Conservation (phyloP, 768 basidiomycete species). For the Inosperma sp. region DNA sequence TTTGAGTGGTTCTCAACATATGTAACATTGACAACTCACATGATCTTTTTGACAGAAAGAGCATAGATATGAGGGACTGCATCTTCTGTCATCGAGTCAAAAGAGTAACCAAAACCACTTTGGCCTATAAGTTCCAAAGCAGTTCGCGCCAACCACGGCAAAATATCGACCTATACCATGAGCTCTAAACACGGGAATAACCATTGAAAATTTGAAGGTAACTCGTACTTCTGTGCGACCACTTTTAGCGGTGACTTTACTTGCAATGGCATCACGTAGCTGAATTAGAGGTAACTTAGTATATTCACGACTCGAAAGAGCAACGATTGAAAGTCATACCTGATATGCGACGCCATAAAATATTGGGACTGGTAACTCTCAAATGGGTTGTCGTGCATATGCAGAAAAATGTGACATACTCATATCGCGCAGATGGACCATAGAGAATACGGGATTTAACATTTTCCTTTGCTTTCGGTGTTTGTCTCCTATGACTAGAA, state of each 20-base stretch:
- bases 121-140: slow-evolving; percentile 38
- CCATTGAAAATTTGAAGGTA: not conserved
- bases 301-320: not conserved
- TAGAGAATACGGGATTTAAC: slow-evolving; percentile 14
- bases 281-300: not conserved
- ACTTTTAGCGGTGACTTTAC: slow-evolving; percentile 12
- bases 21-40: slow-evolving; percentile 4
- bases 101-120: slow-evolving; percentile 35
- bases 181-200: not conserved
- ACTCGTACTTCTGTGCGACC: not conserved
- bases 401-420: slow-evolving; percentile 3
- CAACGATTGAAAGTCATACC: not conserved
- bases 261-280: slow-evolving; percentile 5
- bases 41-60: slow-evolving; percentile 13
- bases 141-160: slow-evolving; percentile 32
- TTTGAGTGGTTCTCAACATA: not conserved
- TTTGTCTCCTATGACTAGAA: not conserved
- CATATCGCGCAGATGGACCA: slow-evolving; percentile 21
- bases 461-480: slow-evolving; percentile 15
- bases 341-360: slow-evolving; percentile 8
- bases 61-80: slow-evolving; percentile 13
- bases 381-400: too few relatives aligned
- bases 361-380: not conserved
- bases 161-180: slow-evolving; percentile 23
- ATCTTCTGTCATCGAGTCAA: slow-evolving; percentile 27